Conservation (phyloP, 2,329 filamentous ascomycete species). For the Knufia fluminis region DNA sequence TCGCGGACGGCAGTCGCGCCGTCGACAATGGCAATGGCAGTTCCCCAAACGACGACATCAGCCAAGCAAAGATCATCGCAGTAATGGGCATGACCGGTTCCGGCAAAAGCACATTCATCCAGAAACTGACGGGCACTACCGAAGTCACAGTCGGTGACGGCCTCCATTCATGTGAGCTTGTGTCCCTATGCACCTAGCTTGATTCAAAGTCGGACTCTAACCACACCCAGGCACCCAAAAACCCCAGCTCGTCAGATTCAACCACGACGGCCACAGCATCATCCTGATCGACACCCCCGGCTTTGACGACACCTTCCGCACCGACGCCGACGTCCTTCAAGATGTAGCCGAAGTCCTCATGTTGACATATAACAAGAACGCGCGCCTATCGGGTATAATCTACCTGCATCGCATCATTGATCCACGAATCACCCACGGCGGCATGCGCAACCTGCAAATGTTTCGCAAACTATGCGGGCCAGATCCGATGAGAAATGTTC, state of each 20-base stretch:
- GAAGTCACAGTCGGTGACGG: constrained; percentile 25
- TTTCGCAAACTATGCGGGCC: constrained; percentile 34
- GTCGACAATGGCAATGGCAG: too few relatives aligned
- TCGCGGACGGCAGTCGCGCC: too few relatives aligned
- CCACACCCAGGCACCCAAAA: constrained; percentile 11
- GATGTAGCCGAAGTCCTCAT: constrained; percentile 23
- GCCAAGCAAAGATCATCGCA: too few relatives aligned
- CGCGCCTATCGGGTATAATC: constrained; percentile 28
- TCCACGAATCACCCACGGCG: constrained; percentile 27
- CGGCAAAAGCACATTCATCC: constrained; percentile 34
- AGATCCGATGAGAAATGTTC: background rate
- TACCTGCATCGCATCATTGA: constrained; percentile 34
- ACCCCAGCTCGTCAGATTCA: constrained; percentile 17
- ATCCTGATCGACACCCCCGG: constrained; percentile 35
- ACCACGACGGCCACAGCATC: constrained; percentile 14
- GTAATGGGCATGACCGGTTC: constrained; percentile 36
- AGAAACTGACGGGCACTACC: constrained; percentile 14
- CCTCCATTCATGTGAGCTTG: constrained; percentile 25
- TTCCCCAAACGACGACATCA: constrained; percentile 10
- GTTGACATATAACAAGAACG: constrained; percentile 10
- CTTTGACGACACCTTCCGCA: constrained; percentile 32
- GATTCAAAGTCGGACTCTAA: too few relatives aligned
- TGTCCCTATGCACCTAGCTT: background rate
- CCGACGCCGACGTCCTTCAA: constrained; percentile 31
- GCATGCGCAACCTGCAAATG: constrained; percentile 29